Evolutionary conservation across 108 stramenopile genomes (phyloP).

Genomic region (Pseudonitzschia multiseries): DNA sequence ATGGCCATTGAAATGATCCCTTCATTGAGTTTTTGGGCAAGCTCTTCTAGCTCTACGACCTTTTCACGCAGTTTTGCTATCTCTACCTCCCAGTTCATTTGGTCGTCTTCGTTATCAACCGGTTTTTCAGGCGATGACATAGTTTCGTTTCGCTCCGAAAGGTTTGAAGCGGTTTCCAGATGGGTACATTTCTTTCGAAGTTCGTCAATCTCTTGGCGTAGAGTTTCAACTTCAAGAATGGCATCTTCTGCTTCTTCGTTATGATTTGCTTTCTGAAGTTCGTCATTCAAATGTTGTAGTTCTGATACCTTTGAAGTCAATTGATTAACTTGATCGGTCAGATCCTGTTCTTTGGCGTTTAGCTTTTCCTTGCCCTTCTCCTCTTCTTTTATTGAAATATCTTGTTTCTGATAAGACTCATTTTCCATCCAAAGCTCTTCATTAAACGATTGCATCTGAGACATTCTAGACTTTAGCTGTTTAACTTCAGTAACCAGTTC

Average conservation of each 20-base stretch:
- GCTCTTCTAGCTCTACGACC: conserved; percentile 35
- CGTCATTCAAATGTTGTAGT: not conserved
- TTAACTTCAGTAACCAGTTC: no score
- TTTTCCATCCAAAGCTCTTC: no score
- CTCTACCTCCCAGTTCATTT: conserved; percentile 24
- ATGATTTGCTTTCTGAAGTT: no score
- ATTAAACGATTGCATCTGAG: no score
- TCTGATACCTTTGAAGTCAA: not conserved
- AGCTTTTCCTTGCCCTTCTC: not conserved
- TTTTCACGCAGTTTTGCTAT: conserved; percentile 36
- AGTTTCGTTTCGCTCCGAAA: conserved; percentile 4
- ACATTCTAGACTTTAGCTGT: no score
- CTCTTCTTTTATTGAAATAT: not conserved
- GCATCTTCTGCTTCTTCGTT: no score
- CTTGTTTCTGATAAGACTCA: not conserved
- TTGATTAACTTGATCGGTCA: not conserved
- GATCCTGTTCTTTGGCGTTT: not conserved
- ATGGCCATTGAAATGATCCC: conserved; percentile 25
- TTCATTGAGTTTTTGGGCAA: conserved; percentile 29
- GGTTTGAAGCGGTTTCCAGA: conserved; percentile 12
- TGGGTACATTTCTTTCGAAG: conserved; percentile 24
- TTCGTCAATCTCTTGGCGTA: conserved; percentile 21
- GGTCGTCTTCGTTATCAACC: not conserved
- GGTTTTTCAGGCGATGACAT: no score
- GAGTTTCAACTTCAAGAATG: conserved; percentile 11